Evolutionary conservation across 768 basidiomycete species (phyloP), one percentile per base, ranked within the genome.

Genomic region (Kwoniella sp.): DNA sequence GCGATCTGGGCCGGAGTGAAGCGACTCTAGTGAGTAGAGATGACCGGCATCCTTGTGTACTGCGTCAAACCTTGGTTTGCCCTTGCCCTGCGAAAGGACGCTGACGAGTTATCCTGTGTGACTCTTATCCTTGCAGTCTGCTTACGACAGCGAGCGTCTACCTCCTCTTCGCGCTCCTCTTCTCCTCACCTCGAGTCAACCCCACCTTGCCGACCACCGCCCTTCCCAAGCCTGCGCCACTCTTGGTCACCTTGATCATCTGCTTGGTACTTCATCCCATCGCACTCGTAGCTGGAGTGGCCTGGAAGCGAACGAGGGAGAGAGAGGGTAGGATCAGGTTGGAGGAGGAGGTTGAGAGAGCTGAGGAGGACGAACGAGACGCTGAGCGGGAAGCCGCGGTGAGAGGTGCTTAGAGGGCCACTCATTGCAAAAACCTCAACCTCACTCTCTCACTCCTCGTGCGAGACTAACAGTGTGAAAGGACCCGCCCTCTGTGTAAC

Each of bases 111-210:
- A 22, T 22, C 47, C 47, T 3, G 5, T 15, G 23, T 17, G 37
- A 84, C 89, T 30, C 78, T 90, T 38, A 71, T 12, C 34, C 23
- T 8, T 29, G 3, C 38, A 72, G 72, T 59, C 55, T 73, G 9
- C 58, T 76, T 45, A 69, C 71, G 23, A 55, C 58, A 2, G 68
- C 70, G 13, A 69, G 63, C 17, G 51, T 66, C 22, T 76, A 72
- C 60, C 61, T 77, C 47, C 73, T 79, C 51, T 73, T 81, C 67
- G 57, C 76, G 51, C 71, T 79, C 38, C 69, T 80, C 0, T 81
- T 69, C 72, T 80, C 65, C 25, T 81, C 68, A 22, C 80, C 73
- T 38, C 70, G 73, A 56, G 67, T 53, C 53, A 75, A 66, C 53
- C 76, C 76, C 2, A 73, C 72, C 29, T 55, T 78, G n/a, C 76